phyloP scores from a whole-genome alignment of 257 asterid species.

The Dorcoceras hygrometricum region DNA sequence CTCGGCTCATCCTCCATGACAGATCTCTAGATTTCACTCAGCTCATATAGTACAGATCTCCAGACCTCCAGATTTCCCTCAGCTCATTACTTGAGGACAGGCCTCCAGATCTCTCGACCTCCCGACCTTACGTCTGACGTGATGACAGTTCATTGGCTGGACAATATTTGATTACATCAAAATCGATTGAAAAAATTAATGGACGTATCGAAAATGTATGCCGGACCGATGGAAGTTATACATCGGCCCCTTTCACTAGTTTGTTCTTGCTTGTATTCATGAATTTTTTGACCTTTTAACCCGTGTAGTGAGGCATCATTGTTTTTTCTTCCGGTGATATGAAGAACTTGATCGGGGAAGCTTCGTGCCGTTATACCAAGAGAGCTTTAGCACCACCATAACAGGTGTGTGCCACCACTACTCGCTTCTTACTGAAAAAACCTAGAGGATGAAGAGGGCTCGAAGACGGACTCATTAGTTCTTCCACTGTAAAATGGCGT shows the following conservation, averaged over 20 bases:
- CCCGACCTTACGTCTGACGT: too few species aligned
- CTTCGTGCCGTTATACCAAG: slow-evolving; percentile 72
- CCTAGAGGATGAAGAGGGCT: slow-evolving; percentile 57
- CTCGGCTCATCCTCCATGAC: too few species aligned
- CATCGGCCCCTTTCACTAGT: neutral
- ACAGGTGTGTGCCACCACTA: slow-evolving; percentile 39
- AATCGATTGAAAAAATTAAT: too few species aligned
- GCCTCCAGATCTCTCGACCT: too few species aligned
- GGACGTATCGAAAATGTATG: slow-evolving; percentile 7
- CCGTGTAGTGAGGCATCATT: neutral
- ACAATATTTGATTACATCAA: too few species aligned
- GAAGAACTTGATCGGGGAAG: slow-evolving; percentile 84
- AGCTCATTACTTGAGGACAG: too few species aligned
- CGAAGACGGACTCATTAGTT: slow-evolving; percentile 19
- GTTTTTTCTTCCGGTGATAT: slow-evolving; percentile 57
- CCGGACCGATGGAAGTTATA: too few species aligned
- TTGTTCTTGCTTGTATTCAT: neutral
- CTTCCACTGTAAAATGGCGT: too few species aligned
- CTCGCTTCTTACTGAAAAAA: slow-evolving; percentile 15
- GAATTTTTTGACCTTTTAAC: neutral
- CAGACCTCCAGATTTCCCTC: too few species aligned
- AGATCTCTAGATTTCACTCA: too few species aligned
- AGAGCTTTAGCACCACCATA: slow-evolving; percentile 81
- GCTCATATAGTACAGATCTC: too few species aligned
- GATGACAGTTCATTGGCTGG: too few species aligned